Evolutionary conservation across 345 rosid species (phyloP).

Genomic region (Populus ilicifolia): DNA sequence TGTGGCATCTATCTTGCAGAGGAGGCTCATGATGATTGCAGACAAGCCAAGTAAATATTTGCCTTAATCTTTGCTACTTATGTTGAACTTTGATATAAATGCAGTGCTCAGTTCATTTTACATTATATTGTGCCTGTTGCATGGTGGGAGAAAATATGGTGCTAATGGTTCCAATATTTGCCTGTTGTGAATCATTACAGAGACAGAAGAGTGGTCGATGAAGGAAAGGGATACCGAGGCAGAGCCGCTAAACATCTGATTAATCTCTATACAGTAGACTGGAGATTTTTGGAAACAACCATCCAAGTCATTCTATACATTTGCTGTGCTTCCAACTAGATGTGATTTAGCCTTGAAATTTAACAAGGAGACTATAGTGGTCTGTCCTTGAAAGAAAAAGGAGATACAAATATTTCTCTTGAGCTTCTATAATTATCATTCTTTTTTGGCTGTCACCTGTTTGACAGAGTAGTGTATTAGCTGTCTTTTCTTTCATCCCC

Average conservation of each 20-base stretch:
- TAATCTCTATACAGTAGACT: neutral
- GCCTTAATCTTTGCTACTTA: neutral
- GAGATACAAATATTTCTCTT: neutral
- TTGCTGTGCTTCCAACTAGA: neutral
- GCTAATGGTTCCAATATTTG: neutral
- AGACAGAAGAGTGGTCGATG: constrained; percentile 51
- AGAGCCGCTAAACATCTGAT: constrained; percentile 72
- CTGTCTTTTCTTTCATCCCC: neutral
- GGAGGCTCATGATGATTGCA: constrained; percentile 72
- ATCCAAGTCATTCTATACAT: constrained; percentile 1
- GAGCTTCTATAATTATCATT: neutral
- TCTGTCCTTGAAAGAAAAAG: neutral
- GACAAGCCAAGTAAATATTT: constrained; percentile 69
- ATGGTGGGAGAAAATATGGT: neutral
- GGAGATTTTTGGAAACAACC: neutral
- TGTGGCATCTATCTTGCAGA: constrained; percentile 79
- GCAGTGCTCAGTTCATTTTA: neutral
- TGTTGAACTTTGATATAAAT: neutral
- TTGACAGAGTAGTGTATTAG: neutral
- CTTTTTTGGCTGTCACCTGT: neutral
- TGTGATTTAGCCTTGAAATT: neutral
- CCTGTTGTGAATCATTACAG: constrained; percentile 28
- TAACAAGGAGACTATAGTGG: neutral
- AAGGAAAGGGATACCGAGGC: constrained; percentile 62
- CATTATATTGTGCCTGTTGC: neutral